Evolutionary conservation across 805 yeast genomes (phyloP).

Genomic region (Gaillardinia entomophila): DNA sequence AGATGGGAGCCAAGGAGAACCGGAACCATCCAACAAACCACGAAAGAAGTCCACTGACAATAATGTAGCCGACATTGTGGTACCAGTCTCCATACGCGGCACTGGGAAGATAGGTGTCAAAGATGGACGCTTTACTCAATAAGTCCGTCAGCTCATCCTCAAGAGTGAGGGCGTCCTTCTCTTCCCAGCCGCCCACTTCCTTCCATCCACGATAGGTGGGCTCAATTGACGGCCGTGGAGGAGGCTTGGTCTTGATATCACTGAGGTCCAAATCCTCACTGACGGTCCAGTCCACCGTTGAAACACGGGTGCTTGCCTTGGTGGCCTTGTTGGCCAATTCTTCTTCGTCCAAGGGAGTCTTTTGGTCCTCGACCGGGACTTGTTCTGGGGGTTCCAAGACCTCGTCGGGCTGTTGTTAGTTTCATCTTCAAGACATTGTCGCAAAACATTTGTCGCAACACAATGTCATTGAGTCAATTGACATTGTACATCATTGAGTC

Average conservation of each 20-base stretch:
- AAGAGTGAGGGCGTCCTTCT: conserved; percentile 53
- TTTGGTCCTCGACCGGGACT: not conserved
- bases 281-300: conserved; percentile 18
- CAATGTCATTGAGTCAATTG: too few species aligned
- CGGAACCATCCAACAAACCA: conserved; percentile 75
- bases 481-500: too few species aligned
- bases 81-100: conserved; percentile 92
- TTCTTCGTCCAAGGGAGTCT: not conserved
- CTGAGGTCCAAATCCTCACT: conserved; percentile 34
- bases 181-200: conserved; percentile 85
- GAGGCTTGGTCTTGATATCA: conserved; percentile 28
- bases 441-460: too few species aligned
- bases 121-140: conserved; percentile 59
- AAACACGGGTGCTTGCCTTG: conserved; percentile 1
- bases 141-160: conserved; percentile 74
- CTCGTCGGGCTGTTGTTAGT: not conserved
- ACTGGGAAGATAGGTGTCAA: conserved; percentile 74
- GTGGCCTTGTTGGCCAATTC: conserved; percentile 3
- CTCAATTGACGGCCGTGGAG: conserved; percentile 47
- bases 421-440: too few species aligned
- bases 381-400: not conserved
- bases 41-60: conserved; percentile 63
- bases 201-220: conserved; percentile 89
- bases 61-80: conserved; percentile 72
- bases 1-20: conserved; percentile 76